Evolutionary conservation across 176 grass and related monocot genomes (phyloP).

Genomic region (Rhipidocladum racemiflorum): DNA sequence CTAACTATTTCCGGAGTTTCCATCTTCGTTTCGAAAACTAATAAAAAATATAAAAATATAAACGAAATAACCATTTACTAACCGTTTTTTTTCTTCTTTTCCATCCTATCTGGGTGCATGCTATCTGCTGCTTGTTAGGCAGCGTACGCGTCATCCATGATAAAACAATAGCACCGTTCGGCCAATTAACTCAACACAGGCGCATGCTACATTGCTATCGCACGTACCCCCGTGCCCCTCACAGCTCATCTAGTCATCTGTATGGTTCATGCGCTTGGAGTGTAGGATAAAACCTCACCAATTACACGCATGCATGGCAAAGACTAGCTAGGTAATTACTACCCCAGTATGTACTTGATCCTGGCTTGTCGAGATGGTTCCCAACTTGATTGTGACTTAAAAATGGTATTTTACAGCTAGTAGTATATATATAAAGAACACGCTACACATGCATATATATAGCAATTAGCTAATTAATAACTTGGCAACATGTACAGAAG

Average conservation of each 20-base stretch:
- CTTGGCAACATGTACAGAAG: background rate
- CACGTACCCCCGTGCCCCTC: background rate
- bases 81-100: no score
- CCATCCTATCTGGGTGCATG: background rate
- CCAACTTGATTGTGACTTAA: background rate
- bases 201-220: background rate
- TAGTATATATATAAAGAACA: background rate
- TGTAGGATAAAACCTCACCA: no score
- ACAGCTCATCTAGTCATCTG: background rate
- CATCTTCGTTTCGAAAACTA: no score
- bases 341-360: background rate
- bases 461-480: background rate
- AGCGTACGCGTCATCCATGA: slow-evolving; percentile 12
- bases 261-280: background rate
- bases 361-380: background rate
- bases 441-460: no score
- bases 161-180: background rate
- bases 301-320: background rate
- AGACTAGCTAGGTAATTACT: background rate
- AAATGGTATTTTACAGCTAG: background rate
- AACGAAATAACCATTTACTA: no score
- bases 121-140: background rate
- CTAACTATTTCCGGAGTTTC: no score
- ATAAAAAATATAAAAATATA: no score
- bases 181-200: background rate